Percentiles rank a stretch among this genome's conserved stretches.
phyloP scores from a whole-genome alignment of 2,329 filamentous ascomycete species.

The Trichoderma oligosporum region DNA sequence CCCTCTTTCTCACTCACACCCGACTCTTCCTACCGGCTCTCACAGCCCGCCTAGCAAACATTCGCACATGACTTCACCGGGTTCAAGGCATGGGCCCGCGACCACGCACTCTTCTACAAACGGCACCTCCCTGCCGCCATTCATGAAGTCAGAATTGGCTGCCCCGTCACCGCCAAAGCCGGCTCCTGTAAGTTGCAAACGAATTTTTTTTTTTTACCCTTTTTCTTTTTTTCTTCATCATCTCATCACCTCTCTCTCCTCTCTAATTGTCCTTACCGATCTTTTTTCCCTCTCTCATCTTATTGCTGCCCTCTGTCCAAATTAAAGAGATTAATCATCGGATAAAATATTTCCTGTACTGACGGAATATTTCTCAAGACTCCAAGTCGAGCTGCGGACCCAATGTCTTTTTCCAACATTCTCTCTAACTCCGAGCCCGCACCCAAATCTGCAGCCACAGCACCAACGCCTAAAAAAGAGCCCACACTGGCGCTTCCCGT shows the following conservation, averaged over 20 bases:
- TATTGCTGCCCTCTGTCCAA: background rate
- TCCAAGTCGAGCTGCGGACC: constrained; percentile 70
- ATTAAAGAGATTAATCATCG: background rate
- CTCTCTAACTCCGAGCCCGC: constrained; percentile 74
- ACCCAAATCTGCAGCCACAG: constrained; percentile 42
- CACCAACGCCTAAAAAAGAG: constrained; percentile 22
- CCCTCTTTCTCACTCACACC: constrained; percentile 49
- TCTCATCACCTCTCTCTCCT: constrained; percentile 11
- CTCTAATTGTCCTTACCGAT: constrained; percentile 7
- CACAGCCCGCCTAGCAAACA: constrained; percentile 42
- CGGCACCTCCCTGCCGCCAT: constrained; percentile 37
- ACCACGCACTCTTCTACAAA: constrained; percentile 40
- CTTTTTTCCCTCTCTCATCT: background rate
- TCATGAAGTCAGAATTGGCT: constrained; percentile 40
- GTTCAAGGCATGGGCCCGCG: constrained; percentile 41
- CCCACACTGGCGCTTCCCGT: constrained; percentile 30
- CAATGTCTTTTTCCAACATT: constrained; percentile 96
- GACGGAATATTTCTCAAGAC: constrained; percentile 46
- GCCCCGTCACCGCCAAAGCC: constrained; percentile 40
- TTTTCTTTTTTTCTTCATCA: constrained; percentile 23
- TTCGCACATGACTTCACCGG: constrained; percentile 47
- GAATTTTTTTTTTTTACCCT: constrained; percentile 31
- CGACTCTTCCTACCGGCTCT: constrained; percentile 41
- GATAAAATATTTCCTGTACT: background rate
- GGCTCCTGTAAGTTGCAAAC: constrained; percentile 24